Conservation (phyloP, 306 rosid genomes). For the Alnus glutinosa region DNA sequence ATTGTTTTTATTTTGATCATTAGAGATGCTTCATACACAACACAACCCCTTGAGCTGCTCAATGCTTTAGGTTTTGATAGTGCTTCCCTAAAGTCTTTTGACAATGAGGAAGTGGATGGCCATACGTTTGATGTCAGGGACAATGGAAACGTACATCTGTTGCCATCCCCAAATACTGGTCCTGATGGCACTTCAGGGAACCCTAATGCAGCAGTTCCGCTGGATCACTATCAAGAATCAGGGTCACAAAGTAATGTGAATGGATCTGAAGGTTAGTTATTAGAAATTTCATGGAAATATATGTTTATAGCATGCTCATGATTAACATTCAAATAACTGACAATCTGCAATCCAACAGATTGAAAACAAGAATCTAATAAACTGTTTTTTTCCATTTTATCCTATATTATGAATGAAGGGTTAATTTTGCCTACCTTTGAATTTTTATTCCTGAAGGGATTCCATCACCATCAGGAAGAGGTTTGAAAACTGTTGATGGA, state of each 20-base stretch:
- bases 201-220: conserved; percentile 20
- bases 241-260: conserved; percentile 47
- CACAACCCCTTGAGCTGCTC: conserved; percentile 94
- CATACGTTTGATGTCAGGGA: conserved; percentile 49
- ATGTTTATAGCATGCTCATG: conserved; percentile 22
- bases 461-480: conserved; percentile 79
- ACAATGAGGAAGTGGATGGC: conserved; percentile 38
- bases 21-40: conserved; percentile 95
- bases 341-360: conserved; percentile 7
- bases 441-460: conserved; percentile 58
- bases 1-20: conserved; percentile 28
- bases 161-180: conserved; percentile 45
- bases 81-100: conserved; percentile 38
- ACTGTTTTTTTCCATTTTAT: neutral
- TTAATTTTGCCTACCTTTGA: neutral
- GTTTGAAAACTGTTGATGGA: conserved; percentile 61
- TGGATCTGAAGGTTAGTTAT: conserved; percentile 79
- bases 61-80: conserved; percentile 71
- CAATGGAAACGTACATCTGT: conserved; percentile 44
- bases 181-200: conserved; percentile 39
- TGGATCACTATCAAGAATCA: conserved; percentile 38
- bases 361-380: neutral
- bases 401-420: neutral
- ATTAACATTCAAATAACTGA: conserved; percentile 26
- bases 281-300: neutral